Evolutionary conservation across 805 yeast species (phyloP).

Genomic region (Cephaloascus albidus): DNA sequence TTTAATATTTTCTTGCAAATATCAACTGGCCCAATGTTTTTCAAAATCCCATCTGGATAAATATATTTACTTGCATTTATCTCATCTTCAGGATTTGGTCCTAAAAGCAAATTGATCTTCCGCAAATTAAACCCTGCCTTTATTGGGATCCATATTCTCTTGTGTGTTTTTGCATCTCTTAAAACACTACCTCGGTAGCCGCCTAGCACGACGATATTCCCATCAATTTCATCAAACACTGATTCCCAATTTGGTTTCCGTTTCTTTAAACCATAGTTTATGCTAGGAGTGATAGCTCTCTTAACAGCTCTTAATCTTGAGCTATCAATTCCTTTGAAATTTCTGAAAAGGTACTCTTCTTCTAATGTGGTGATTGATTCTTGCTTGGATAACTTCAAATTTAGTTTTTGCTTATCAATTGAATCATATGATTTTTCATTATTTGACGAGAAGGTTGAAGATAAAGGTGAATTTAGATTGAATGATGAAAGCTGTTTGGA

Average conservation of each 20-base stretch:
- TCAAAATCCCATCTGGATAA: slow-evolving; percentile 67
- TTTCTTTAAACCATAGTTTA: slow-evolving; percentile 22
- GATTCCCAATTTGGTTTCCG: slow-evolving; percentile 25
- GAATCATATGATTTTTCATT: slow-evolving; percentile 2
- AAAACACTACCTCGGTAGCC: slow-evolving; percentile 84
- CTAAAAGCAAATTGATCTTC: slow-evolving; percentile 61
- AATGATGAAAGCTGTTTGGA: slow-evolving; percentile 15
- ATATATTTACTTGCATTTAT: slow-evolving; percentile 37
- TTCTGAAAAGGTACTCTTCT: slow-evolving; percentile 49
- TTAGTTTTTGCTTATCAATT: slow-evolving; percentile 18
- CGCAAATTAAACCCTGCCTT: slow-evolving; percentile 75
- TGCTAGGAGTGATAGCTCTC: slow-evolving; percentile 45
- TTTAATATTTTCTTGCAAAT: slow-evolving; percentile 54
- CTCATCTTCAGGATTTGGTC: slow-evolving; percentile 70
- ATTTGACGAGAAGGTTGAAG: slow-evolving; percentile 5
- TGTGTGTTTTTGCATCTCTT: slow-evolving; percentile 51
- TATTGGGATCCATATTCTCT: slow-evolving; percentile 79
- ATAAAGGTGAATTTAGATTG: slow-evolving; percentile 9
- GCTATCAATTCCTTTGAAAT: slow-evolving; percentile 51
- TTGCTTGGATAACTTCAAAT: slow-evolving; percentile 37
- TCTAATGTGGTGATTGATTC: slow-evolving; percentile 52
- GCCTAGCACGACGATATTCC: slow-evolving; percentile 75
- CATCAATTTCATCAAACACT: slow-evolving; percentile 54
- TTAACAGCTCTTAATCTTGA: slow-evolving; percentile 63
- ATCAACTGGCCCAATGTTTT: slow-evolving; percentile 84